Conservation (phyloP, 371 early-diverging fungal species). For the Mucor saturninus region DNA sequence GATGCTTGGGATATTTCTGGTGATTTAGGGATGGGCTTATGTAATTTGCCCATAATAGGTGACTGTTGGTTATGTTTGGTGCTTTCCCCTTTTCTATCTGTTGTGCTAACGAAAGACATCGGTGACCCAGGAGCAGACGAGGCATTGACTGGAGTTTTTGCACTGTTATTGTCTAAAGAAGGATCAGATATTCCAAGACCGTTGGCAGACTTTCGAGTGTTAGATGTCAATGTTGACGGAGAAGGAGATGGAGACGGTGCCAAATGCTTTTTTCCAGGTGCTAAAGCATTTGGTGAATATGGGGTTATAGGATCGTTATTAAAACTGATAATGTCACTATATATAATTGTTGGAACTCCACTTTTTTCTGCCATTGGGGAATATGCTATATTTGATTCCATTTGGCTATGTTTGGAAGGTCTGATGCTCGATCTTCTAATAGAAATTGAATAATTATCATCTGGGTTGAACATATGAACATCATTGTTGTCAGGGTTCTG, state of each 20-base stretch:
- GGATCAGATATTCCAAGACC: slow-evolving; percentile 23
- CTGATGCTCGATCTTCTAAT: slow-evolving; percentile 37
- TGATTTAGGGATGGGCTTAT: background rate
- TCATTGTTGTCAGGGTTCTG: slow-evolving; percentile 27
- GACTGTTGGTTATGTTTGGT: background rate
- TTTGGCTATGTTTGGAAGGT: slow-evolving; percentile 24
- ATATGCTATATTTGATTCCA: slow-evolving; percentile 16
- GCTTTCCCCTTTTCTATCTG: background rate
- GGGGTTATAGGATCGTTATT: background rate
- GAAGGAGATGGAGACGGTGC: background rate
- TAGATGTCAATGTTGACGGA: background rate
- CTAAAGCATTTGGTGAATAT: background rate
- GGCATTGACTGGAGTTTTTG: background rate
- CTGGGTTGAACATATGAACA: slow-evolving; percentile 44
- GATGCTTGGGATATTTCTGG: slow-evolving; percentile 20
- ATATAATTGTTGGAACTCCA: slow-evolving; percentile 24
- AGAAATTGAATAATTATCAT: slow-evolving; percentile 45
- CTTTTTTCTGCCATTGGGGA: slow-evolving; percentile 13
- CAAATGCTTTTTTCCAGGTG: background rate
- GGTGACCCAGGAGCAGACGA: slow-evolving; percentile 11
- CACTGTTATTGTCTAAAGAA: background rate
- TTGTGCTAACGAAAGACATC: background rate
- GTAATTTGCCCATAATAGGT: background rate
- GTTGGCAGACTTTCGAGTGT: background rate
- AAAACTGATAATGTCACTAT: slow-evolving; percentile 10